phyloP scores from a whole-genome alignment of 257 asterid genomes.

The Linderniella brevidens region DNA sequence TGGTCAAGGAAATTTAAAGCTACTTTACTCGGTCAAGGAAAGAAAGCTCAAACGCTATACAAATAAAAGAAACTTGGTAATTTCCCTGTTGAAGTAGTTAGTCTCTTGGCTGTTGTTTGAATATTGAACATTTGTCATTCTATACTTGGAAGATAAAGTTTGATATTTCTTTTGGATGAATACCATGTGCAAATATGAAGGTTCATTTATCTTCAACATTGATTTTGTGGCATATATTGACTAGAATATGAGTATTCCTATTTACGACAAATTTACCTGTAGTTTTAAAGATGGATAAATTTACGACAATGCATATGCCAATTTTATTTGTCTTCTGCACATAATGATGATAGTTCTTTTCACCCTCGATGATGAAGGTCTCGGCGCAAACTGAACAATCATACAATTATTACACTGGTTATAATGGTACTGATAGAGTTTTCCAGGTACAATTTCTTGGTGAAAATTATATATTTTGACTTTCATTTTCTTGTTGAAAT shows the following conservation, averaged over 20 bases:
- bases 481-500: not conserved
- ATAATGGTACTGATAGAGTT: slow-evolving; percentile 57
- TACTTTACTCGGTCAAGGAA: slow-evolving; percentile 32
- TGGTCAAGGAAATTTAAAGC: slow-evolving; percentile 65
- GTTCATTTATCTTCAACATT: too few species aligned
- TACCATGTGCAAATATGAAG: not conserved
- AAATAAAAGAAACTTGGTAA: slow-evolving; percentile 40
- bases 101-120: not conserved
- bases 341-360: slow-evolving; percentile 14
- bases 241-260: too few species aligned
- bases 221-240: too few species aligned
- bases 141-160: too few species aligned
- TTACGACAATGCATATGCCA: too few species aligned
- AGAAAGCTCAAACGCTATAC: slow-evolving; percentile 37
- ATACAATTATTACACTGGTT: slow-evolving; percentile 55
- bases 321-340: slow-evolving; percentile 8
- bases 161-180: not conserved
- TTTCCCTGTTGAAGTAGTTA: slow-evolving; percentile 5
- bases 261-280: too few species aligned
- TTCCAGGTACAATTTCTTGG: slow-evolving; percentile 39
- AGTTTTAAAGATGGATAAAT: too few species aligned
- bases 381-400: slow-evolving; percentile 30
- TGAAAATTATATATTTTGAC: slow-evolving; percentile 1
- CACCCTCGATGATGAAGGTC: slow-evolving; percentile 25
- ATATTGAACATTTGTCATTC: too few species aligned